Percentiles rank a stretch among this genome's conserved stretches.
These are phyloP conservation scores for Mycena sp. DNA, from an alignment of 1,284 basidiomycete genomes.

Conservation along the genomic window DNA sequence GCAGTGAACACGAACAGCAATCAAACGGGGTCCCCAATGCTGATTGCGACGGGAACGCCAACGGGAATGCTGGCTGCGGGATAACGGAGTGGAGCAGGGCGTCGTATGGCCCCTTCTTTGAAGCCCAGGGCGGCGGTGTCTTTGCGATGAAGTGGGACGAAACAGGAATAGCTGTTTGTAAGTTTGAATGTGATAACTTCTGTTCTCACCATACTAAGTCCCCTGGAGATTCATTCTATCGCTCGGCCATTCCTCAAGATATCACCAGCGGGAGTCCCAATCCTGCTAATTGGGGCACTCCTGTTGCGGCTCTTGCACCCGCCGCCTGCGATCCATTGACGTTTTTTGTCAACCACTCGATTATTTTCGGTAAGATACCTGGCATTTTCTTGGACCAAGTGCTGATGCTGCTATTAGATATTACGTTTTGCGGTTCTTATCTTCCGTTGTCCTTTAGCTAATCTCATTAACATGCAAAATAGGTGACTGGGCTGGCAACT, in stretches of 20 bases:
- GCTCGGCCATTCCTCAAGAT: slow-evolving; percentile 74
- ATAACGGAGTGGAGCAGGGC: slow-evolving; percentile 75
- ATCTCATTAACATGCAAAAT: slow-evolving; percentile 11
- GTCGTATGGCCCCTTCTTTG: slow-evolving; percentile 79
- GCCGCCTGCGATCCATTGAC: slow-evolving; percentile 63
- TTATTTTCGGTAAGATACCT: slow-evolving; percentile 61
- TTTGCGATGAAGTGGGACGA: slow-evolving; percentile 85
- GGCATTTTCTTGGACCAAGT: slow-evolving; percentile 11
- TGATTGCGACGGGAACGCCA: slow-evolving; percentile 62
- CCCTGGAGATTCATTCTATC: slow-evolving; percentile 75
- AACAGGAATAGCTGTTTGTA: slow-evolving; percentile 76
- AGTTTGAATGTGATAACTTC: slow-evolving; percentile 39
- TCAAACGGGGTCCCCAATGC: slow-evolving; percentile 55
- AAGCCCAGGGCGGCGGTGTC: slow-evolving; percentile 77
- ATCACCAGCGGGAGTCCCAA: slow-evolving; percentile 63
- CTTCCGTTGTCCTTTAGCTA: background rate
- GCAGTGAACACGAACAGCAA: slow-evolving; percentile 37
- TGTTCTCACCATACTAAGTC: background rate
- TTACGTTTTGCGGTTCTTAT: slow-evolving; percentile 78
- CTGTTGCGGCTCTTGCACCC: slow-evolving; percentile 69
- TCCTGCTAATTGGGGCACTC: slow-evolving; percentile 69
- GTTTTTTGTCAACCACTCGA: slow-evolving; percentile 70
- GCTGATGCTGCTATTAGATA: slow-evolving; percentile 57
- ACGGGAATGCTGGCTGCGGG: slow-evolving; percentile 73
- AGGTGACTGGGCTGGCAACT: slow-evolving; percentile 87